Evolutionary conservation across 495 filamentous ascomycete species (phyloP).

Genomic region (Penicillium canariense): DNA sequence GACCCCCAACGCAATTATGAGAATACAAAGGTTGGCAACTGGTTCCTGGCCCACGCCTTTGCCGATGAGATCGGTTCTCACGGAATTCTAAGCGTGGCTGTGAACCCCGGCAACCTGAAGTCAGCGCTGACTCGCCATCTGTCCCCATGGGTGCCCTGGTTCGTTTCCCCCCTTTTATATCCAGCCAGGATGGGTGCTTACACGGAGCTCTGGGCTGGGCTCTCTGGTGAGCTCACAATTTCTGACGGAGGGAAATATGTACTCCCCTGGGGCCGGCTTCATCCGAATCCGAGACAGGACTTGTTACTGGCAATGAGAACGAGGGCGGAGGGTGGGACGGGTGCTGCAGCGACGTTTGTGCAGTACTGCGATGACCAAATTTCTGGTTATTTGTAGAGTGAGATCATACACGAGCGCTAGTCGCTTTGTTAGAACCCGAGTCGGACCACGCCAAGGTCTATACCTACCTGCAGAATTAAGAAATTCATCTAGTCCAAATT

Average conservation of each 20-base stretch:
- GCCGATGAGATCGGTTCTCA: slow-evolving; percentile 5
- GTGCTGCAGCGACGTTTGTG: not conserved
- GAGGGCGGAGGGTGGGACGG: not conserved
- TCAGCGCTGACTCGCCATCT: slow-evolving; percentile 8
- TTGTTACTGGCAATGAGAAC: not conserved
- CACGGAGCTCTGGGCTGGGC: slow-evolving; percentile 41
- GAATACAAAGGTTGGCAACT: slow-evolving; percentile 26
- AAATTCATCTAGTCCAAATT: no score
- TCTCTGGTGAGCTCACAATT: slow-evolving; percentile 32
- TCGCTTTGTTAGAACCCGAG: no score
- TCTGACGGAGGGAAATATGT: slow-evolving; percentile 35
- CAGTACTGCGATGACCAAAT: slow-evolving; percentile 1
- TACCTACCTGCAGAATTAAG: no score
- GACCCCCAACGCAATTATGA: slow-evolving; percentile 22
- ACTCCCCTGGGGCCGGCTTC: slow-evolving; percentile 42
- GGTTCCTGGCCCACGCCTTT: slow-evolving; percentile 24
- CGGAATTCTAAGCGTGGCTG: slow-evolving; percentile 29
- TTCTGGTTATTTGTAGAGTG: no score
- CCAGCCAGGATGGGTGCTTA: slow-evolving; percentile 33
- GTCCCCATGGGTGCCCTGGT: slow-evolving; percentile 8
- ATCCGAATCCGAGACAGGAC: slow-evolving; percentile 11
- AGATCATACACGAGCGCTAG: no score
- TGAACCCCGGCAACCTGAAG: slow-evolving; percentile 14
- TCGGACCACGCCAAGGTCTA: no score
- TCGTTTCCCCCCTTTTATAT: slow-evolving; percentile 27